These are phyloP conservation scores for Leccinum olivaceoglutinosum DNA, from an alignment of 1,284 basidiomycete species.

Conservation along the genomic window DNA sequence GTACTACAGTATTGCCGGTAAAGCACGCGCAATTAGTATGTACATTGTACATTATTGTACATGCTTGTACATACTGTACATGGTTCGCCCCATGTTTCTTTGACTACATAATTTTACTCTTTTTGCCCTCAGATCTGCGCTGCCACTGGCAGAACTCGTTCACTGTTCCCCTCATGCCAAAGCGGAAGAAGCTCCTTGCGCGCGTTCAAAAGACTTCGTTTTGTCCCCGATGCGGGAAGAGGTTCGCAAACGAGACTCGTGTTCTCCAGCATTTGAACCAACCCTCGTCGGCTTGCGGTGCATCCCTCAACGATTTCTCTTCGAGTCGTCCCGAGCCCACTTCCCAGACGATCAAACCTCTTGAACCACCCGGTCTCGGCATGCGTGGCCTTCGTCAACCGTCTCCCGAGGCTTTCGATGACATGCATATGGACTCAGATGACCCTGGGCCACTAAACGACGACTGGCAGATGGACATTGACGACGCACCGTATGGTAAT, in stretches of 20 bases:
- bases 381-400: background rate
- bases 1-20: no score
- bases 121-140: background rate
- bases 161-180: conserved; percentile 3
- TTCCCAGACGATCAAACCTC: background rate
- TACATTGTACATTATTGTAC: no score
- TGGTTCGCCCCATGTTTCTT: background rate
- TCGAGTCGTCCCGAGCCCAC: background rate
- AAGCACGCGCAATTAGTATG: no score
- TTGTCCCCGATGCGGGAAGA: background rate
- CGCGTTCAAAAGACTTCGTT: background rate
- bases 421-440: background rate
- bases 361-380: no score
- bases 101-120: background rate
- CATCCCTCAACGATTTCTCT: background rate
- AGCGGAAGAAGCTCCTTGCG: background rate
- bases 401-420: background rate
- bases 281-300: background rate
- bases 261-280: conserved; percentile 9
- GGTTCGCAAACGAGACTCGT: background rate
- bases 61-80: no score
- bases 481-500: background rate
- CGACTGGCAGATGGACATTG: background rate
- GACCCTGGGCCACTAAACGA: background rate
- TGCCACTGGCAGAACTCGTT: background rate